Percentiles rank a stretch among this genome's conserved stretches.
These are phyloP conservation scores for Immersiella caudata DNA, from an alignment of 495 filamentous ascomycete genomes.

Conservation along the genomic window DNA sequence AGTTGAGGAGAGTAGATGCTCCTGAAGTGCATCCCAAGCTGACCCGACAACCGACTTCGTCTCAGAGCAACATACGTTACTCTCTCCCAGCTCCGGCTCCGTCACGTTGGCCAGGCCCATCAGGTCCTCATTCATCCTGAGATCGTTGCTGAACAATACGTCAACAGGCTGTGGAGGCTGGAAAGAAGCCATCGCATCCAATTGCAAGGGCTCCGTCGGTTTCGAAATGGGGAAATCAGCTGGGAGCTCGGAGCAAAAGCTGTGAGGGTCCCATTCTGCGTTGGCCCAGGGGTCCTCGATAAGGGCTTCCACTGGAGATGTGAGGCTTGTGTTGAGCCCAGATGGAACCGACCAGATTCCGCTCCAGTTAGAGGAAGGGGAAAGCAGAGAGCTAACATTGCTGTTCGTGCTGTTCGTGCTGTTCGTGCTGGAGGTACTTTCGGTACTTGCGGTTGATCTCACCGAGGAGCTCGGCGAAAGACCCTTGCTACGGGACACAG, in stretches of 20 bases:
- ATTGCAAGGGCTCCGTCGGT: slow-evolving; percentile 15
- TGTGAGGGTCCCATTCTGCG: slow-evolving; percentile 19
- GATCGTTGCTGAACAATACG: slow-evolving; percentile 35
- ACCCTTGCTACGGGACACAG: slow-evolving; percentile 33
- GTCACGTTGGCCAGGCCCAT: slow-evolving; percentile 17
- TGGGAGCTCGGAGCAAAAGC: slow-evolving; percentile 43
- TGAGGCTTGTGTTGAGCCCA: slow-evolving; percentile 36
- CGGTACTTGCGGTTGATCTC: slow-evolving; percentile 41
- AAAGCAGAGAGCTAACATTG: slow-evolving; percentile 42
- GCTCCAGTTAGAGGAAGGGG: slow-evolving; percentile 41
- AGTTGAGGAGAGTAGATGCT: slow-evolving; percentile 45
- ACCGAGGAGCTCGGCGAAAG: slow-evolving; percentile 46
- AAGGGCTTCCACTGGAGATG: slow-evolving; percentile 36
- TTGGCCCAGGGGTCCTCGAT: slow-evolving; percentile 31
- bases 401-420: slow-evolving; percentile 38
- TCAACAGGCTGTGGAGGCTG: slow-evolving; percentile 26
- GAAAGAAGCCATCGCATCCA: slow-evolving; percentile 38
- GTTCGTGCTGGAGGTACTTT: slow-evolving; percentile 32
- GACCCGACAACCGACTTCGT: slow-evolving; percentile 44
- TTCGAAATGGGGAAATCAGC: slow-evolving; percentile 32
- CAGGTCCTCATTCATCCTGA: slow-evolving; percentile 35
- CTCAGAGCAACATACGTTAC: slow-evolving; percentile 36
- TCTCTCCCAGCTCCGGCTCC: slow-evolving; percentile 24
- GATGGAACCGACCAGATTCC: slow-evolving; percentile 37
- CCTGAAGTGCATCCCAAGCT: slow-evolving; percentile 45